A percentile compares a stretch with the other conserved stretches of the same genome.
These are phyloP conservation scores for Camellia oleifera DNA, from an alignment of 179 eudicot species.

Conservation along the genomic window DNA sequence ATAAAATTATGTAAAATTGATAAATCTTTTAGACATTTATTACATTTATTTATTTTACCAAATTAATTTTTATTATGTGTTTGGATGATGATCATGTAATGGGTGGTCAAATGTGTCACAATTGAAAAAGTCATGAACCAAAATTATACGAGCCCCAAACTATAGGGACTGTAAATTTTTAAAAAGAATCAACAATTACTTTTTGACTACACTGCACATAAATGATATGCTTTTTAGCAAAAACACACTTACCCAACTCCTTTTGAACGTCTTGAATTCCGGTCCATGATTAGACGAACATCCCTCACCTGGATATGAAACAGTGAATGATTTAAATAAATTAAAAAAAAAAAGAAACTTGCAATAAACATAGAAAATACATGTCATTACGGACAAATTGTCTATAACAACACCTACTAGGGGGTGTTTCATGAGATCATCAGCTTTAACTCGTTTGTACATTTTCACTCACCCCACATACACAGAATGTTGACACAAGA, in stretches of 20 bases:
- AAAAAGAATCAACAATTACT: conserved; percentile 24
- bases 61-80: too few species aligned
- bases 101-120: too few species aligned
- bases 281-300: conserved; percentile 91
- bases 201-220: conserved; percentile 24
- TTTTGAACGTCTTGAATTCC: conserved; percentile 86
- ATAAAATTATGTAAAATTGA: too few species aligned
- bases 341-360: neutral
- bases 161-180: neutral
- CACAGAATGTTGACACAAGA: conserved; percentile 33
- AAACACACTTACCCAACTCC: conserved; percentile 79
- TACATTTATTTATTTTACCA: too few species aligned
- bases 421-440: conserved; percentile 13
- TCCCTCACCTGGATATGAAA: conserved; percentile 67
- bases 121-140: too few species aligned
- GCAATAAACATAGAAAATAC: neutral
- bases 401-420: neutral
- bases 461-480: conserved; percentile 32
- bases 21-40: too few species aligned
- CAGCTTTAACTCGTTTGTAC: conserved; percentile 15
- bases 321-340: neutral
- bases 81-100: too few species aligned
- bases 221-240: neutral
- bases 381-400: conserved; percentile 8
- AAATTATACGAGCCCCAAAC: too few species aligned